Base-by-base conservation (phyloP, 257 asterid genomes). In the Solanum etuberosum region DNA sequence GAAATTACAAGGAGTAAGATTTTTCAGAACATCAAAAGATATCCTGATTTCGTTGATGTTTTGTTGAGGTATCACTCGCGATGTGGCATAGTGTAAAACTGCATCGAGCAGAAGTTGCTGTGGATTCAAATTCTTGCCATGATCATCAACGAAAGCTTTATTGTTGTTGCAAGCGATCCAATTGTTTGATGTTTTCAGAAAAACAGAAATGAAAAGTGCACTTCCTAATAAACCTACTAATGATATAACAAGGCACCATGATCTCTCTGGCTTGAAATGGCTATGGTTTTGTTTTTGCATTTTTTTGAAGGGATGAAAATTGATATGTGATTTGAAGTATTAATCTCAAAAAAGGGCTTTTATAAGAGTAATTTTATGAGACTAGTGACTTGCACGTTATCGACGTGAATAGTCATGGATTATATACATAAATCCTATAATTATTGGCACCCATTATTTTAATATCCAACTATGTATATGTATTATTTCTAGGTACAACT, bases 1-100 rank as follows among this genome's bases (percentile, higher is more conserved):
- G 85, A 96, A 94, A 74, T 94, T 90, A 90, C 93, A 88, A 20
- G 95, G 92, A 15, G 88, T 86, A 4, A n/a, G 37, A 0, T 92
- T 71, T 23, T 88, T 90, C 27, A 96, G 89, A 1, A 95, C 98
- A 34, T 88, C 88, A 73, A 89, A 88, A 3, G 91, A 86, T 40
- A 88, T 77, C 3, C 71, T 68, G 20, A 91, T 89, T 65, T 91
- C 93, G 14, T 31, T 15, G 32, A 88, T 20, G 1, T 84, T 76
- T 63, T 91, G 93, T 70, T 91, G 93, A 7, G 93, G 93, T 43
- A 84, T 85, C 11, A 87, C 77, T 18, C 74, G 65, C 1, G 93
- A 70, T 6, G 93, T 91, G 3, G 93, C 93, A 14, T 91, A 91
- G 63, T 91, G 92, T 9, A 89, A 59, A 42, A 91, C 88, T 13